Conservation (phyloP, 805 yeast species). For the Debaryomyces maramus region DNA sequence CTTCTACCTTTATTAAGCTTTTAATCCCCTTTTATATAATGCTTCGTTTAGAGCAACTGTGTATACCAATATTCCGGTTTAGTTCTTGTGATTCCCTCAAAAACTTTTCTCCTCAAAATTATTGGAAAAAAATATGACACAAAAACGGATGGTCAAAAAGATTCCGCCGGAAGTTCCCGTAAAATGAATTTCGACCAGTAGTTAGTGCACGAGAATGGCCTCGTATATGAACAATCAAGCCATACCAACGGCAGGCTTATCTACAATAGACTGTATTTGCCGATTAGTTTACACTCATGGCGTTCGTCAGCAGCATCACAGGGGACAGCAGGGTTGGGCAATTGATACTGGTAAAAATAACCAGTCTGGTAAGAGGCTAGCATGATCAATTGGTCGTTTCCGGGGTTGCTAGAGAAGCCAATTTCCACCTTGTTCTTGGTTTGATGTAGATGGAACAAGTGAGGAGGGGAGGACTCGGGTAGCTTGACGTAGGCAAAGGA, state of each 20-base stretch:
- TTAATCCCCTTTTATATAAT: neutral
- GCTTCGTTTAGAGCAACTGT: neutral
- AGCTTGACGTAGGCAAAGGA: conserved; percentile 43
- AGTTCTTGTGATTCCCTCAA: conserved; percentile 8
- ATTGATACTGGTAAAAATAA: conserved; percentile 36
- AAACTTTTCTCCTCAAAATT: conserved; percentile 12
- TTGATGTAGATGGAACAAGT: conserved; percentile 2
- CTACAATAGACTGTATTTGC: conserved; percentile 18
- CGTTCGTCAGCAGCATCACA: conserved; percentile 20
- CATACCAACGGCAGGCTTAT: too few species aligned
- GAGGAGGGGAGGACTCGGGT: conserved; percentile 28
- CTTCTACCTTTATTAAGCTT: neutral
- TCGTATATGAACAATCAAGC: neutral
- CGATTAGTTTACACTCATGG: conserved; percentile 32
- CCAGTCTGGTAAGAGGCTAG: conserved; percentile 41
- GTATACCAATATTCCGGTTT: neutral
- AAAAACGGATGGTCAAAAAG: neutral
- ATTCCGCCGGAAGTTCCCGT: neutral
- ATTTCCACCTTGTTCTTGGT: conserved; percentile 29
- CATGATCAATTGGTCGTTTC: conserved; percentile 28
- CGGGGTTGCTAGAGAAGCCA: conserved; percentile 27
- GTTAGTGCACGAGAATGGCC: neutral
- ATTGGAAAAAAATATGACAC: conserved; percentile 1
- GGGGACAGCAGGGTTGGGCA: conserved; percentile 19
- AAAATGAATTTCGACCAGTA: neutral